Conservation (phyloP, 202 grass and related monocot genomes). For the Carex arenaria region DNA sequence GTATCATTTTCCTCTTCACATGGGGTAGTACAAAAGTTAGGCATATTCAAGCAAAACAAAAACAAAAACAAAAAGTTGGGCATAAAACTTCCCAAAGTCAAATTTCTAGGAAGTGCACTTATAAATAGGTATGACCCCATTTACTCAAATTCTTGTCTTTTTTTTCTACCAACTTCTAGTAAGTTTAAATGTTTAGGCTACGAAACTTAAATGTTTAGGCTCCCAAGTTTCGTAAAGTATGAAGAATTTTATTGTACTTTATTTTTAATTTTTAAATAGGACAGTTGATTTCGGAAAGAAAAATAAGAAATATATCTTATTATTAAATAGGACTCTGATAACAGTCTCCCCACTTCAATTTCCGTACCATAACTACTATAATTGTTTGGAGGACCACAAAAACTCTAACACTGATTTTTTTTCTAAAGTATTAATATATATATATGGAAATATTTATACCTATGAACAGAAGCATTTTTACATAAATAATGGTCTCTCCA, state of each 20-base stretch:
- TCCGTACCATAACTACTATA: too few relatives aligned
- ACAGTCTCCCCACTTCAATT: too few relatives aligned
- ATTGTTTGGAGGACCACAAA: too few relatives aligned
- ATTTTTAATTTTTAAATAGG: too few relatives aligned
- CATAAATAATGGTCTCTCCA: too few relatives aligned
- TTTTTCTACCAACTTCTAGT: neutral
- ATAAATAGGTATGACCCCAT: neutral
- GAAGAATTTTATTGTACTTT: neutral
- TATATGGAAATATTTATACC: too few relatives aligned
- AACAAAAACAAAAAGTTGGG: neutral
- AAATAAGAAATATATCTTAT: too few relatives aligned
- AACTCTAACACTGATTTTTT: too few relatives aligned
- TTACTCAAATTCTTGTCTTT: neutral
- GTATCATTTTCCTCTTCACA: neutral
- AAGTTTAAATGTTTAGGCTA: neutral
- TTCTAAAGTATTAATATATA: too few relatives aligned
- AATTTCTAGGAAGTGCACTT: neutral
- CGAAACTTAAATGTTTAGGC: neutral
- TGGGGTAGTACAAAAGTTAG: neutral
- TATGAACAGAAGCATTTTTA: too few relatives aligned
- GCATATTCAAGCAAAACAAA: neutral
- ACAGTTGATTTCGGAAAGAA: too few relatives aligned
- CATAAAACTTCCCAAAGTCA: neutral
- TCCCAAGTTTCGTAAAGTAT: neutral
- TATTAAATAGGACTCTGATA: too few relatives aligned